Percentiles rank a stretch among this genome's conserved stretches.
Conservation (phyloP, 2,329 filamentous ascomycete genomes). For the Penicillium crustosum region DNA sequence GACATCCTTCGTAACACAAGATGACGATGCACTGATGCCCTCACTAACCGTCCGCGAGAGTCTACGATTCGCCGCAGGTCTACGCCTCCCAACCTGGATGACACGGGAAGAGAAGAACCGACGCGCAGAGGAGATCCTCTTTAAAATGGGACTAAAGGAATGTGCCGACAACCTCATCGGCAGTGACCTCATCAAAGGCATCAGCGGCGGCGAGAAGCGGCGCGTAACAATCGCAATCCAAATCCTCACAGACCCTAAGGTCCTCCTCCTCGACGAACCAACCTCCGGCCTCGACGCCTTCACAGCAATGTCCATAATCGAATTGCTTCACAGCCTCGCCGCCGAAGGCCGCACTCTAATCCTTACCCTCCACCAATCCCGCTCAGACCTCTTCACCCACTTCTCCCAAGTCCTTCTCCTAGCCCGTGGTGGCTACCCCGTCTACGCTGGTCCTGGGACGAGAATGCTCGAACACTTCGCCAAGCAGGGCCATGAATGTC, state of each 20-base stretch:
- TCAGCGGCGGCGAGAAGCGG: constrained; percentile 76
- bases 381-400: constrained; percentile 68
- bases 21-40: constrained; percentile 72
- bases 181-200: constrained; percentile 71
- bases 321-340: constrained; percentile 68
- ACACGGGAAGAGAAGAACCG: constrained; percentile 64
- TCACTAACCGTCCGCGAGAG: constrained; percentile 76
- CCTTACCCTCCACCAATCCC: constrained; percentile 75
- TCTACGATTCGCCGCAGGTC: constrained; percentile 66
- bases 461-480: constrained; percentile 67
- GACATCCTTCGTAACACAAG: constrained; percentile 75
- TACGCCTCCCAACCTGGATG: constrained; percentile 71
- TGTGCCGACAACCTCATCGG: constrained; percentile 75
- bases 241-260: constrained; percentile 70
- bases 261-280: constrained; percentile 73
- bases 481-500: constrained; percentile 62
- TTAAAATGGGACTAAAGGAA: constrained; percentile 76
- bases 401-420: constrained; percentile 72
- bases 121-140: constrained; percentile 68
- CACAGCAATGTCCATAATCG: constrained; percentile 73
- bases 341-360: constrained; percentile 72
- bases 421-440: constrained; percentile 66
- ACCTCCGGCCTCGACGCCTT: constrained; percentile 76
- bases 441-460: constrained; percentile 64
- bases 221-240: constrained; percentile 76